Base-by-base conservation (phyloP, 2,329 filamentous ascomycete genomes). In the Cladosporium sphaerospermum region DNA sequence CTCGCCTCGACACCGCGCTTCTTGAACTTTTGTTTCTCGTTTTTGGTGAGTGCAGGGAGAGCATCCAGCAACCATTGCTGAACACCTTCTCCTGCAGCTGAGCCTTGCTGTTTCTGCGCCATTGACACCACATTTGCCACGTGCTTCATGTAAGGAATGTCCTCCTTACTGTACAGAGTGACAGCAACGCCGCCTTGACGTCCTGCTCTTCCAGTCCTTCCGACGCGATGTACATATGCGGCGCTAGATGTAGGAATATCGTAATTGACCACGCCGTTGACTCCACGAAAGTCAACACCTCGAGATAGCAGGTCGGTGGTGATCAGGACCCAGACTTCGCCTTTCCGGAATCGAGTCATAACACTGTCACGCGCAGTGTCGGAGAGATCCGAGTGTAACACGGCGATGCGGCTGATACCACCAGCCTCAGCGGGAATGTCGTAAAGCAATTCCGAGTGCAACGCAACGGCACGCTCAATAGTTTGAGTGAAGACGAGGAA, bases 401-500 rank as follows among this genome's bases (percentile, higher is more conserved):
- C 89, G 0, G 91, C 92, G 54, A 97, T 88, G 39, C 93, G 83
- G 1, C 85, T 80, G 1, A 87, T 84, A 13, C 91, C 91, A 40
- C 91, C 91, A 5, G 91, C 92, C 69, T 90, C 85, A 0, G 86
- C 78, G 0, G 93, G 90, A 43, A 99, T 96, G 67, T 99, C 93
- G 72, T 96, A 99, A 57, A 89, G 85, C 31, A 99, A 80, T 69
- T 99, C 93, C 33, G 88, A 84, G 67, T 95, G 85, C 1, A 99
- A 79, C 4, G 93, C 90, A 32, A 86, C 82, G 1, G 93, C 93
- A 61, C 93, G 84, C 49, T 91, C 86, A 54, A 99, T 96, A 1
- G 92, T 96, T 72, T 99, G 93, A 0, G 92, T 93, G 70, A 99
- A 99, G 56, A 99, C 86, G 5, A 99, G 78, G 72, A 96, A 96